Conservation (phyloP, 345 rosid genomes). For the Punica granatum region DNA sequence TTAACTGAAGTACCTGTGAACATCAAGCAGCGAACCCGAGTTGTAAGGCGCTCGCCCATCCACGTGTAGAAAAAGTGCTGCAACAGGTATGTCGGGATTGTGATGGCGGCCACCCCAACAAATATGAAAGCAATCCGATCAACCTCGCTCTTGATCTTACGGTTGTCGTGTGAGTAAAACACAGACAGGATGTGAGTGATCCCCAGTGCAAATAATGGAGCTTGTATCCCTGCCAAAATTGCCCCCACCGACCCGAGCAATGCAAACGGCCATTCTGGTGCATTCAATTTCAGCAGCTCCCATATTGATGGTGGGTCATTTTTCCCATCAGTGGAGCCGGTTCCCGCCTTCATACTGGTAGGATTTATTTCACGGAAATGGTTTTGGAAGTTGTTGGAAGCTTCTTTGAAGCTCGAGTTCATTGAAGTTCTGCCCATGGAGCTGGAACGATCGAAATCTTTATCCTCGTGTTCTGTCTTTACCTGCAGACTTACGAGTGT, state of each 20-base stretch:
- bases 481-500: slow-evolving; percentile 46
- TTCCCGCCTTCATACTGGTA: background rate
- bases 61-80: slow-evolving; percentile 73
- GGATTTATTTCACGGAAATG: background rate
- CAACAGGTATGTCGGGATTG: slow-evolving; percentile 56
- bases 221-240: slow-evolving; percentile 59
- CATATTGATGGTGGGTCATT: slow-evolving; percentile 27
- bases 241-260: slow-evolving; percentile 79
- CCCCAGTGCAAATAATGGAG: slow-evolving; percentile 68
- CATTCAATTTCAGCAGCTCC: slow-evolving; percentile 58
- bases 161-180: slow-evolving; percentile 42
- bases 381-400: slow-evolving; percentile 15
- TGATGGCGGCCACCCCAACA: slow-evolving; percentile 35
- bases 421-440: slow-evolving; percentile 22
- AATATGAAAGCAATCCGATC: slow-evolving; percentile 37
- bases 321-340: background rate
- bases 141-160: slow-evolving; percentile 40
- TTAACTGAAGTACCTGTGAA: slow-evolving; percentile 50
- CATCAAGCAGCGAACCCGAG: slow-evolving; percentile 61
- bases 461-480: background rate
- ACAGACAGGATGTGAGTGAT: slow-evolving; percentile 55
- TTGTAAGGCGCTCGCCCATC: slow-evolving; percentile 79
- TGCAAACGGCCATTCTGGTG: slow-evolving; percentile 82
- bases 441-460: slow-evolving; percentile 23
- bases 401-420: slow-evolving; percentile 36